Conservation (phyloP, 2,329 filamentous ascomycete species). For the Fusarium luffae region DNA sequence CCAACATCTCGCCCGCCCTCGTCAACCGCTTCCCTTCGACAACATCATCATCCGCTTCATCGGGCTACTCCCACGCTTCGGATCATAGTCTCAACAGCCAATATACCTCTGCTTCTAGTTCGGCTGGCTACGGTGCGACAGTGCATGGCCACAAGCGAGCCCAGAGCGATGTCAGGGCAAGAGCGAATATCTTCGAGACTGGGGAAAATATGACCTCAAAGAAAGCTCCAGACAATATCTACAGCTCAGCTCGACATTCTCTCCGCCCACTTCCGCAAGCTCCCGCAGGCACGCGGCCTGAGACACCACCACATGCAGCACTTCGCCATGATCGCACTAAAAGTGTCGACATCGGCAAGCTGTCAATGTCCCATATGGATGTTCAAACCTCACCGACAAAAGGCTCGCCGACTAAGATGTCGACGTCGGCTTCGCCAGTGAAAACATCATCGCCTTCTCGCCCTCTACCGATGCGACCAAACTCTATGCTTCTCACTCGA, state of each 20-base stretch:
- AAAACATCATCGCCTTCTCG: conserved; percentile 53
- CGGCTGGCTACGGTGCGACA: conserved; percentile 56
- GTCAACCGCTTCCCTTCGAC: conserved; percentile 74
- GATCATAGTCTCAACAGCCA: conserved; percentile 68
- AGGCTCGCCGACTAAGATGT: conserved; percentile 4
- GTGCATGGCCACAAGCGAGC: conserved; percentile 74
- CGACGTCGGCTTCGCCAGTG: conserved; percentile 1
- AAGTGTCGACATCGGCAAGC: conserved; percentile 70
- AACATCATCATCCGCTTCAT: conserved; percentile 77
- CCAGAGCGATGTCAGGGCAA: conserved; percentile 74
- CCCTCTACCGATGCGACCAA: conserved; percentile 61
- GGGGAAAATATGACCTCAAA: conserved; percentile 57
- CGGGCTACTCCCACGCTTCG: conserved; percentile 71
- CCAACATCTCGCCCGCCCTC: conserved; percentile 51
- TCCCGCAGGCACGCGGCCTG: conserved; percentile 60
- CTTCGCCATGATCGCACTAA: conserved; percentile 67
- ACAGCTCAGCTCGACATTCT: conserved; percentile 79
- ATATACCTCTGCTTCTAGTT: conserved; percentile 76
- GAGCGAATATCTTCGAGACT: conserved; percentile 61
- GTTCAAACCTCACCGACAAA: conserved; percentile 52
- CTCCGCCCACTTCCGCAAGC: conserved; percentile 78
- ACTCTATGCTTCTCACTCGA: conserved; percentile 69
- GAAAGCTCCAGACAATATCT: conserved; percentile 69
- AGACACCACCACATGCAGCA: conserved; percentile 52
- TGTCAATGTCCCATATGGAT: conserved; percentile 61